Evolutionary conservation across 768 basidiomycete species (phyloP).

Genomic region (Lentinula detonsa): DNA sequence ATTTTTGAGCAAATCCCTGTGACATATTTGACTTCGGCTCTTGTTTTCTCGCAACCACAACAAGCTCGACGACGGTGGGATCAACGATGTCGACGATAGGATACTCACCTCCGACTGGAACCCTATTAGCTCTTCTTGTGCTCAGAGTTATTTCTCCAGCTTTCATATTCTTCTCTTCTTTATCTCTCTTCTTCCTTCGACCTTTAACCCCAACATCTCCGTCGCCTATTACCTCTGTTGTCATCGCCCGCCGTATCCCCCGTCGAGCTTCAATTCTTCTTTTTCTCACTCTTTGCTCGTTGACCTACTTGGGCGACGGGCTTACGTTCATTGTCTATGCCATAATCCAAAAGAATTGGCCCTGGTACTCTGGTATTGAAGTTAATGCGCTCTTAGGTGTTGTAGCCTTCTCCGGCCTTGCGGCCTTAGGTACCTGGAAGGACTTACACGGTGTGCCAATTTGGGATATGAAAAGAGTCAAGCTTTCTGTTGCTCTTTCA

Average conservation of each 20-base stretch:
- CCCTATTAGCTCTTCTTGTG: conserved; percentile 39
- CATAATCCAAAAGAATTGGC: conserved; percentile 64
- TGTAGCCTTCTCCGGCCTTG: conserved; percentile 63
- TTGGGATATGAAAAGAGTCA: conserved; percentile 59
- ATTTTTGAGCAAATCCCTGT: neutral
- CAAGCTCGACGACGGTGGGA: conserved; percentile 16
- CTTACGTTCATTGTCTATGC: conserved; percentile 61
- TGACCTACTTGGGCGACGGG: conserved; percentile 76
- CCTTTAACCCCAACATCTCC: conserved; percentile 36
- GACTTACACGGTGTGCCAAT: conserved; percentile 65
- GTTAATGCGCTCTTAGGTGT: conserved; percentile 64
- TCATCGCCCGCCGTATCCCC: conserved; percentile 67
- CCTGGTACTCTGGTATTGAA: conserved; percentile 55
- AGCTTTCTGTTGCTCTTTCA: conserved; percentile 44
- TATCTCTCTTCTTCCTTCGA: conserved; percentile 52
- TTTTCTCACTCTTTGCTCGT: conserved; percentile 61
- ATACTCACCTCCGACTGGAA: conserved; percentile 11
- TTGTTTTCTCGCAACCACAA: conserved; percentile 12
- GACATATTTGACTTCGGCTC: neutral
- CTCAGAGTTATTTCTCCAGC: conserved; percentile 65
- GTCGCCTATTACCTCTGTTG: conserved; percentile 72
- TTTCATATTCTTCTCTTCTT: conserved; percentile 52
- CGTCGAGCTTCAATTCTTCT: conserved; percentile 71
- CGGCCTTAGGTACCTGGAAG: conserved; percentile 75
- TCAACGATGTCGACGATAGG: conserved; percentile 22